These are phyloP conservation scores for Selaginella moellendorffii DNA, from an alignment of 75 land plant species.

Conservation along the genomic window DNA sequence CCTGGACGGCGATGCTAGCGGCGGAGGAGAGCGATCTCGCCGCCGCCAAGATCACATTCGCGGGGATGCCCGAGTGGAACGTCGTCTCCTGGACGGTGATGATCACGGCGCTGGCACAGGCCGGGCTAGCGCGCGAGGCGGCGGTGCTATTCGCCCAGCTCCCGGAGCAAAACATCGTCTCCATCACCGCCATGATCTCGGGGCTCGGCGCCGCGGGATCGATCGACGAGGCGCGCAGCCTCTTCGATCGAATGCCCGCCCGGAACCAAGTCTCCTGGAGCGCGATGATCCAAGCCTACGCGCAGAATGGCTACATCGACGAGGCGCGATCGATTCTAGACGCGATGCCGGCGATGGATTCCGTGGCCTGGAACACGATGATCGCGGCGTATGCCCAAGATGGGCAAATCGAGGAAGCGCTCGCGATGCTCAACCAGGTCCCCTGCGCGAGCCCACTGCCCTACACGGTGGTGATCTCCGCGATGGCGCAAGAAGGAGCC, in stretches of 20 bases:
- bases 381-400: neutral
- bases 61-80: neutral
- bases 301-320: neutral
- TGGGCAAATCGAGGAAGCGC: neutral
- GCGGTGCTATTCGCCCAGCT: neutral
- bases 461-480: neutral
- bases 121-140: neutral
- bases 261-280: neutral
- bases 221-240: neutral
- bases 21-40: no score
- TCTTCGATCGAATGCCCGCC: neutral
- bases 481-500: neutral
- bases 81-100: neutral
- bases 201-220: neutral
- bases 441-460: neutral
- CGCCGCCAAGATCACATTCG: no score
- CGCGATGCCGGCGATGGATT: neutral
- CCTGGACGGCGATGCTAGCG: neutral
- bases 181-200: neutral
- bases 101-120: neutral
- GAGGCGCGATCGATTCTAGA: neutral
- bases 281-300: neutral
- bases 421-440: neutral
- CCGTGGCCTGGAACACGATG: neutral
- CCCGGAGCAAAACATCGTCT: neutral